Percentiles rank a stretch among this genome's conserved stretches.
Evolutionary conservation across 1,284 basidiomycete species (phyloP).

Genomic region (Meripilus lineatus): DNA sequence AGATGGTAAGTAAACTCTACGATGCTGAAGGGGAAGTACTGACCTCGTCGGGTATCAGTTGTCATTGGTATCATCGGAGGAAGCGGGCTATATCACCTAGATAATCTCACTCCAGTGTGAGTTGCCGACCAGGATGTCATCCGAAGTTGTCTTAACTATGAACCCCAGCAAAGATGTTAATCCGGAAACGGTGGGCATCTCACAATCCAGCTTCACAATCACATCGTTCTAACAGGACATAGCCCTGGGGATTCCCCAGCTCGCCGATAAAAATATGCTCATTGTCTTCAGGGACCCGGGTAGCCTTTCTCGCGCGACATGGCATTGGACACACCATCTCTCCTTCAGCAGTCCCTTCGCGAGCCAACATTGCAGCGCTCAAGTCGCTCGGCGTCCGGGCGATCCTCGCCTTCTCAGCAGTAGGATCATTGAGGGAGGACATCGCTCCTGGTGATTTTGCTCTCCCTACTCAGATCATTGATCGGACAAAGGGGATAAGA

Average conservation of each 20-base stretch:
- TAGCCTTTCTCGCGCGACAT: slow-evolving; percentile 94
- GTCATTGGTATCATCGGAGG: slow-evolving; percentile 83
- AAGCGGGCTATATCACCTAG: slow-evolving; percentile 82
- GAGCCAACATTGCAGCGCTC: slow-evolving; percentile 94
- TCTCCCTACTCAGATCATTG: slow-evolving; percentile 92
- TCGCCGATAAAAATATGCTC: slow-evolving; percentile 88
- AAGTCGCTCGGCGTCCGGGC: slow-evolving; percentile 89
- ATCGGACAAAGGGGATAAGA: slow-evolving; percentile 91
- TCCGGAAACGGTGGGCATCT: slow-evolving; percentile 56
- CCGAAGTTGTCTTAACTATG: not conserved
- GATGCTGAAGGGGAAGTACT: no score
- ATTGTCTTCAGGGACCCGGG: slow-evolving; percentile 70
- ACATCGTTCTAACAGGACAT: slow-evolving; percentile 4
- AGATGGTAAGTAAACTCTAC: no score
- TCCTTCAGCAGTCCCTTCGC: slow-evolving; percentile 76
- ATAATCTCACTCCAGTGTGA: slow-evolving; percentile 80
- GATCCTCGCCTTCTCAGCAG: slow-evolving; percentile 92
- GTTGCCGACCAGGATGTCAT: slow-evolving; percentile 20
- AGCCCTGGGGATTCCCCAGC: slow-evolving; percentile 95
- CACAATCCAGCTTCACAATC: not conserved
- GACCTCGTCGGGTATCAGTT: slow-evolving; percentile 47
- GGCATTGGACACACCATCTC: slow-evolving; percentile 71
- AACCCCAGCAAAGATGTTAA: slow-evolving; percentile 59
- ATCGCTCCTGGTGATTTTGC: slow-evolving; percentile 89
- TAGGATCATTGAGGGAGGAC: slow-evolving; percentile 94